Evolutionary conservation across 805 yeast genomes (phyloP), one percentile per base, ranked within the genome.

Genomic region (Myxozyma lipomycoides): DNA sequence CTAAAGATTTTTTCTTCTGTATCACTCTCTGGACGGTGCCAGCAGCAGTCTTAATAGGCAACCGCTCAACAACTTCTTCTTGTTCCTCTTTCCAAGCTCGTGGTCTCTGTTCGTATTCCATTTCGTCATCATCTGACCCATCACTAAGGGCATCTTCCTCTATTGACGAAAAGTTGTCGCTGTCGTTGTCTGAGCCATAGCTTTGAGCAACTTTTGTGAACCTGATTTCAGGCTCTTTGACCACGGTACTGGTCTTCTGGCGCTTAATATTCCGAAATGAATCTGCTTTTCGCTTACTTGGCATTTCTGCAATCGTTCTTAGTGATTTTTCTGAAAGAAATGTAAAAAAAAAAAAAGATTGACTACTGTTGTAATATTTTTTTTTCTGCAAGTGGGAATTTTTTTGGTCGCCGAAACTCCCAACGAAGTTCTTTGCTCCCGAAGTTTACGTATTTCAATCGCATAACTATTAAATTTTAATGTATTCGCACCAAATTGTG

Each of bases 81-180:
- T 72, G 67, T 4, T 47, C 44, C 12, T 59, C 49, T 18, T 69
- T 68, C 56, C 80, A 68, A 2, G 67, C 61, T 66, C 98, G 77
- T 1, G 96, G 95, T 49, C 65, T 69, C 58, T 74, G 68, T 64
- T 90, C 98, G 61, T 87, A 89, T 48, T 80, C 90, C 62, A 82
- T 86, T 61, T 86, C 95, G 51, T 78, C 83, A 49, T 83, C 77
- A n/a, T 82, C 87, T 12, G 55, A 51, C 17, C 48, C 51, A 17
- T 43, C 42, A 7, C 52, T 46, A 28, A 28, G 35, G 4, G 21
- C 37, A n/a, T 42, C 45, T 7, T n/a, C 45, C 12, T 28, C 32
- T 28, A 12, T 9, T 7, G 32, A 7, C 7, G 32, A 28, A 28
- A 12, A 28, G 12, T 28, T 23, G 44, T 21, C 17, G 18, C 24